Base-by-base conservation (phyloP, 768 basidiomycete genomes). In the Neoboletus magnificus region DNA sequence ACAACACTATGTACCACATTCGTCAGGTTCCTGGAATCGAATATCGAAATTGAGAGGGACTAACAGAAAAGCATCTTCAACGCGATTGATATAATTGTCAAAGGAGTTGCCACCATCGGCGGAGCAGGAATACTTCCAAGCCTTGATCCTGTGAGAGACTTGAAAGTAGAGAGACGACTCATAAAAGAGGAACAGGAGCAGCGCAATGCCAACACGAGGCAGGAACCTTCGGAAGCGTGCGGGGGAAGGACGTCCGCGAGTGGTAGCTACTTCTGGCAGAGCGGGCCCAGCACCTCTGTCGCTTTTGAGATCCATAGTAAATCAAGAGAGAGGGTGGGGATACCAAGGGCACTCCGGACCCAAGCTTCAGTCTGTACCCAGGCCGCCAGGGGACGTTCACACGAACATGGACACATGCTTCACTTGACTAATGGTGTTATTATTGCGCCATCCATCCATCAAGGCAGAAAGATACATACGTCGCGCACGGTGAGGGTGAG, bases 1-100 rank as follows among this genome's bases (percentile, higher is more conserved):
- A 86, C 66, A 15, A 79, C 79, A 22, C 85, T 86, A 30, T 6
- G 47, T 35, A 35, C 9, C 16, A 50, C 13, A 32, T 41, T 39
- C 20, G 23, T 56, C 47, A 57, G 47, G 12, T n/a, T 10, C 1
- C 15, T 32, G n/a, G 37, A 27, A 25, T 13, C 32, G 15, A 39
- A 13, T 15, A 30, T 11, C 32, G 18, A 41, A 10, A 42, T 20
- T 29, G 32, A 30, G 32, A 56, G 48, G 16, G 35, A 63, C 75
- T 63, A 47, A 75, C 76, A 77, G 66, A 61, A 70, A 76, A 2
- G 63, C 36, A 37, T 70, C 58, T 57, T 77, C 77, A 29, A 64
- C 55, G 2, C 39, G 57, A 36, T 44, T 42, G 20, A 50, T 30
- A 30, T 71, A 60, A 40, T 43, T 57, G 42, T 59, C 58, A 41